Evolutionary conservation across 805 yeast genomes (phyloP), one percentile per base, ranked within the genome.

Genomic region (Candida maltosa): DNA sequence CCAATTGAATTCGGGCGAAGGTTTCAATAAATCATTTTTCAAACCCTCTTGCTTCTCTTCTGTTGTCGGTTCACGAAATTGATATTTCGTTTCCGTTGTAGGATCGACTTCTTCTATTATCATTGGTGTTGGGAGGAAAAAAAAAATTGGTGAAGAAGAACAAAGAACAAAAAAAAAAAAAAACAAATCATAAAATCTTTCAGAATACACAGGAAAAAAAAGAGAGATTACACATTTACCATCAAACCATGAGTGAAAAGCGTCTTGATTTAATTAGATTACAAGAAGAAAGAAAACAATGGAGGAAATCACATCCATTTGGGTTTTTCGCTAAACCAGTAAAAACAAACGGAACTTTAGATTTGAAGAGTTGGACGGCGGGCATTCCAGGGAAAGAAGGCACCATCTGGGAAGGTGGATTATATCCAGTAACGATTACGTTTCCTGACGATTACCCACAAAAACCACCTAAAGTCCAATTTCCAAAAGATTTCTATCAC

Each of bases 281-380:
- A 26, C 97, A 89, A 54, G 95, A 88, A 60, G 98, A 91, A 46
- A 81, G 98, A 60, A 91, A 89, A 62, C 87, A 84, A 58, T 93
- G 99, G 99, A 79, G 99, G 48, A 91, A 87, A 58, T 96, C 88
- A 58, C 99, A 93, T 56, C 99, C 99, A 0, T 93, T 89, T 61
- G 97, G 97, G 6, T 93, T 93, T 61, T 89, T 65, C 47, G 99
- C 99, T 25, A 86, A 87, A 53, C 99, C 99, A 10, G 54, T 65
- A 17, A 89, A 85, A 56, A 51, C 68, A 2, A 95, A 88, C 52
- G 98, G 98, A 3, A 67, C 87, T 0, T 68, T 93, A 43, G 88
- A 93, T 58, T 69, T 93, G 43, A 83, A 84, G 52, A 73, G 63
- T 51, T 93, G 99, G 99, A 78, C 78, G 11, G 94, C 96, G 12